Conservation (phyloP, 345 rosid species). For the Aquilaria yunnanensis region DNA sequence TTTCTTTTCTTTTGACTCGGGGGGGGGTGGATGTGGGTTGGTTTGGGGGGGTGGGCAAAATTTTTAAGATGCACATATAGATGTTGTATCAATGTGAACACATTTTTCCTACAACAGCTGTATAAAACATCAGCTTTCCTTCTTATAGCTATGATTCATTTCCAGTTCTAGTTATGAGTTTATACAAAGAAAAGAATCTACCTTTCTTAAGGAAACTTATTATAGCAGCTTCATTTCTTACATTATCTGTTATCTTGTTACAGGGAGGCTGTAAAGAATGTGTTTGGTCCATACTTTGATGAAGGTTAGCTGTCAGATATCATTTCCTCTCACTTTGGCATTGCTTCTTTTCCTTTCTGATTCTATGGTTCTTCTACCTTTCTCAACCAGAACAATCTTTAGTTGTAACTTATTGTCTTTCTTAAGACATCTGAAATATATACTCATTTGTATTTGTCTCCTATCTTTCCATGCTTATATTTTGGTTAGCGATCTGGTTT, state of each 20-base stretch:
- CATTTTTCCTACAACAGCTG: no score
- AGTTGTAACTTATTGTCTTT: not conserved
- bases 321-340: not conserved
- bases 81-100: no score
- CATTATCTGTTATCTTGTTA: conserved; percentile 12
- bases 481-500: conserved; percentile 79
- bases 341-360: not conserved
- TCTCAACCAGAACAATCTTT: not conserved
- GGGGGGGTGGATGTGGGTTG: no score
- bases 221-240: not conserved
- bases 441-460: conserved; percentile 1
- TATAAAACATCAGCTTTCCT: no score
- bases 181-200: no score
- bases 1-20: no score
- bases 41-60: no score
- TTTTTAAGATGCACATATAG: no score
- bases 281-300: conserved; percentile 53
- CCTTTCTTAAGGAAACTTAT: no score
- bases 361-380: not conserved
- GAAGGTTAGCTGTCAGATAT: conserved; percentile 42
- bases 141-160: no score
- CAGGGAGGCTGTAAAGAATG: conserved; percentile 59
- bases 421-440: not conserved
- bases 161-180: no score
- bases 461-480: conserved; percentile 22